A percentile compares a stretch with the other conserved stretches of the same genome.
Evolutionary conservation across 352 stramenopile species (phyloP).

Genomic region (Pythium diclinum): DNA sequence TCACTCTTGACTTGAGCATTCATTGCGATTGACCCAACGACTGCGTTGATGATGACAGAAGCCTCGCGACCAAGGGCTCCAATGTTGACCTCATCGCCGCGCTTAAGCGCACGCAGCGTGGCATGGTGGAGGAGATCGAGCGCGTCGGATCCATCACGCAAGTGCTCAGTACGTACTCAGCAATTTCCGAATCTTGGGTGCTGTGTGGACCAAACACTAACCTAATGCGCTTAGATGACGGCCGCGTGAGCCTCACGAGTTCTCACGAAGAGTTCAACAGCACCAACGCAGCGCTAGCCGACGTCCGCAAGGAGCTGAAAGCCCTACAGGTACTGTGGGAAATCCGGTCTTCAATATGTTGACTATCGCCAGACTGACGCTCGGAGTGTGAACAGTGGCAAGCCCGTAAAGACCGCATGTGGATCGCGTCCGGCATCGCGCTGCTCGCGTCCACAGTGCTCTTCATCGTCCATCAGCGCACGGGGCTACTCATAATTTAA

Average conservation of each 20-base stretch:
- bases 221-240: constrained; percentile 36
- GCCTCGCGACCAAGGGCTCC: constrained; percentile 28
- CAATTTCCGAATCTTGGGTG: neutral
- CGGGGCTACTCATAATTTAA: constrained; percentile 64
- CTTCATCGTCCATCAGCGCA: constrained; percentile 77
- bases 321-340: constrained; percentile 29
- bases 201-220: neutral
- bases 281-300: constrained; percentile 51
- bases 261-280: constrained; percentile 60
- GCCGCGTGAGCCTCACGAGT: constrained; percentile 48
- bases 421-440: constrained; percentile 63
- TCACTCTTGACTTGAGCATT: neutral
- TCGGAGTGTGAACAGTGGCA: constrained; percentile 52
- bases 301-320: constrained; percentile 62
- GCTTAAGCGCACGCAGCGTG: constrained; percentile 60
- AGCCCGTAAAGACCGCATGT: constrained; percentile 70
- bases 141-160: constrained; percentile 60
- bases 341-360: no score
- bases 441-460: constrained; percentile 62
- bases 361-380: neutral
- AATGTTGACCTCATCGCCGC: constrained; percentile 56
- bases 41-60: neutral
- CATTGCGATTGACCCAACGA: neutral
- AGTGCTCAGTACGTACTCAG: constrained; percentile 39
- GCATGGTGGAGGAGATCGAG: constrained; percentile 74